Percentiles rank a stretch among this genome's conserved stretches.
Conservation (phyloP, 164 flowering plant genomes). For the Umbilicus rupestris region DNA sequence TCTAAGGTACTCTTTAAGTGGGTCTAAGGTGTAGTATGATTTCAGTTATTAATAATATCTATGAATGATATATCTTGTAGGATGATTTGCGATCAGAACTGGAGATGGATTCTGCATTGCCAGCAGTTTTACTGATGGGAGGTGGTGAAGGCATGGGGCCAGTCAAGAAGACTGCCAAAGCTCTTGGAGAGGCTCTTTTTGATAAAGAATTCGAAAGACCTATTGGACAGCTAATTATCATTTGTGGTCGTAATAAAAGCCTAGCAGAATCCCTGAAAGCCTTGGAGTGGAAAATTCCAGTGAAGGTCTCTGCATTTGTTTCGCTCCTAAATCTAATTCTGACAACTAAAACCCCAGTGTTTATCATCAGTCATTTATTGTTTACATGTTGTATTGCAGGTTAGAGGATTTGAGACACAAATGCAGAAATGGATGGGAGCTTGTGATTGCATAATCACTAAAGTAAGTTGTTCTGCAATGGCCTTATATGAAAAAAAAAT, state of each 20-base stretch:
- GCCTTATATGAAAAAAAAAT: no score
- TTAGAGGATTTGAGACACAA: constrained; percentile 80
- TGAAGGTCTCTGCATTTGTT: constrained; percentile 39
- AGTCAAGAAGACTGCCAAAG: constrained; percentile 73
- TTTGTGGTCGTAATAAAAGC: constrained; percentile 77
- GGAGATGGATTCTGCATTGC: constrained; percentile 66
- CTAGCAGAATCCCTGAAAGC: constrained; percentile 53
- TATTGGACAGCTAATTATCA: constrained; percentile 68
- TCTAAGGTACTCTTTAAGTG: constrained; percentile 38
- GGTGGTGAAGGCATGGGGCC: constrained; percentile 99
- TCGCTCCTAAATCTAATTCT: background rate
- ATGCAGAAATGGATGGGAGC: constrained; percentile 99
- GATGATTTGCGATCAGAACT: constrained; percentile 66
- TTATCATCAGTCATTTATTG: no score
- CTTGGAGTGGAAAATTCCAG: constrained; percentile 71
- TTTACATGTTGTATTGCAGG: constrained; percentile 20
- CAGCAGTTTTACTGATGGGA: constrained; percentile 93
- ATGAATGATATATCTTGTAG: constrained; percentile 24
- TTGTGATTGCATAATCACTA: constrained; percentile 94
- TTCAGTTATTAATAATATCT: no score
- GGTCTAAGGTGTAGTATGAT: background rate
- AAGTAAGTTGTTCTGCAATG: constrained; percentile 33
- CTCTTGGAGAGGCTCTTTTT: constrained; percentile 63
- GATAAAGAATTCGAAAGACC: constrained; percentile 49
- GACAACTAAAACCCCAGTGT: background rate